Base-by-base conservation (phyloP, 495 filamentous ascomycete species). In the Tuber microsphaerosporum region DNA sequence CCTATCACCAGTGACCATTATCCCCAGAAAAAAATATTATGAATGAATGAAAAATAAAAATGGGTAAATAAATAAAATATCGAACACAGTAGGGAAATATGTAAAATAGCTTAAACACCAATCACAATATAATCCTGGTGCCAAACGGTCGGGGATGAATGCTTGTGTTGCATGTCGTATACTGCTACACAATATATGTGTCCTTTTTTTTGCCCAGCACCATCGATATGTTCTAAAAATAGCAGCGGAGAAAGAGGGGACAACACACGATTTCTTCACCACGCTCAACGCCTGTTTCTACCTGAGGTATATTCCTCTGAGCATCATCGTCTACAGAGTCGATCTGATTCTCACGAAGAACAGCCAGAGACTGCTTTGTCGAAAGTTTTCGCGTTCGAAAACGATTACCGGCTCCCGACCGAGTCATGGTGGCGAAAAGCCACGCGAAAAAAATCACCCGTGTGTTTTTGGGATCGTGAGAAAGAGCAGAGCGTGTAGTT, bases 281-380 rank as follows among this genome's bases (percentile, higher is more conserved):
- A 83, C 96, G 94, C 85, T 99, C 95, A 76, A 99, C 95, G 80
- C 95, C 95, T 75, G 94, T 97, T 82, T 96, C 94, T 83, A 97
- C 92, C 88, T 92, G 90, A 84, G 93, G 88, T 85, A 89, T 85
- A 85, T 88, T 86, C 79, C 88, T 86, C 81, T 90, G 88, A 76
- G 87, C 85, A 76, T 91, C 90, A 80, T 92, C 91, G 75, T 92
- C 91, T 82, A 89, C 83, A 75, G 84, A 83, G 83, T 97, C 95
- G 85, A 98, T 91, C 75, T 97, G 92, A 81, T 93, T 87, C 86
- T 98, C 94, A 81, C 92, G 88, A 81, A 97, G 88, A 77, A 99
- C 90, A 75, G 90, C 89, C 76, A 98, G 92, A 76, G 87, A 89
- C 83, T 93, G 92, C 86, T 94, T 94, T 78, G 91, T 91, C 81